Evolutionary conservation across 306 rosid genomes (phyloP), one percentile per base, ranked within the genome.

Genomic region (Psophocarpus tetragonolobus): DNA sequence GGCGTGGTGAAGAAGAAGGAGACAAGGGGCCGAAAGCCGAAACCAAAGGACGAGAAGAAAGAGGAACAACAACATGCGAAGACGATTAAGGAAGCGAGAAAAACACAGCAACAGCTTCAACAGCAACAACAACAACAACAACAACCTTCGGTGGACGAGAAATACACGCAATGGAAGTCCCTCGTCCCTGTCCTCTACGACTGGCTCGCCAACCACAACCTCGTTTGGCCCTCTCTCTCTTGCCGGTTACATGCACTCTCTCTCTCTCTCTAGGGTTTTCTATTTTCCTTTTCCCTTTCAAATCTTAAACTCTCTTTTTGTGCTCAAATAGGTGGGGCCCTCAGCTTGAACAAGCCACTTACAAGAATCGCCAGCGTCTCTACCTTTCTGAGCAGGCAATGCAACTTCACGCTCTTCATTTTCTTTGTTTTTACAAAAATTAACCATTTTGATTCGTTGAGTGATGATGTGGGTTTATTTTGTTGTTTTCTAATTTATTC

Each of bases 181-280:
- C 91, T 87, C 8, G 92, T 96, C 32, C 97, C 98, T 1, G 89
- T 92, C 36, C 97, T 96, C 42, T 96, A 96, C 44, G 99, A 96
- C 81, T 96, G 98, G 98, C 93, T 96, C 30, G 91, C 97, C 39
- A 92, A 96, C 63, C 99, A 96, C 82, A 96, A 96, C 77, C 99
- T 96, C 45, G 91, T 86, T 35, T 92, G 98, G 97, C 99, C 98
- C 15, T 92, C 99, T 66, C 97, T 96, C 81, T 90, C 98, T 62
- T 91, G 97, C 97, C 79, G 98, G 99, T 95, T 14, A 29, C 62
- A 1, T n/a, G n/a, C n/a, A n/a, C n/a, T 36, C 3, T 27, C 15
- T 76, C 2, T 26, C 47, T 4, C 35, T 3, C 32, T 39, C 18
- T 23, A 65, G 71, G 71, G 71, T 12, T 44, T 41, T 69, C 10